phyloP scores from a whole-genome alignment of 1,284 basidiomycete genomes.

The Cutaneotrichosporon cavernicola region DNA sequence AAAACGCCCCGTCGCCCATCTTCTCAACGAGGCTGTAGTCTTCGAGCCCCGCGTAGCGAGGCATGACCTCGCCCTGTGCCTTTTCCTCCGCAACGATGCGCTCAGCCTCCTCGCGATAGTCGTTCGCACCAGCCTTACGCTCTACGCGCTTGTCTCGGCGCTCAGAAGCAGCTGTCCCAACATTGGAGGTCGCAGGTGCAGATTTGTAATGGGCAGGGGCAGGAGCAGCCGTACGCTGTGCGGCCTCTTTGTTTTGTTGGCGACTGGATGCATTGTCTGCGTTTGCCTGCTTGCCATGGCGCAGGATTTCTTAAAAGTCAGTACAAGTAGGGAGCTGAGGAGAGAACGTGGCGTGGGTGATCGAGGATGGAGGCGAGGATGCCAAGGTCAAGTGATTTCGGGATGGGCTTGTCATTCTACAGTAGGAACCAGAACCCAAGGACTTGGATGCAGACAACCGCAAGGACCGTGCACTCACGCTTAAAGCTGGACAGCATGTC shows the following conservation, averaged over 20 bases:
- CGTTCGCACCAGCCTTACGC: constrained; percentile 17
- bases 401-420: not conserved
- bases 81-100: constrained; percentile 76
- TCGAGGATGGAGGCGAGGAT: not conserved
- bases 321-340: not conserved
- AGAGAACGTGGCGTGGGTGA: not conserved
- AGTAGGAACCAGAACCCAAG: not conserved
- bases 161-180: not conserved
- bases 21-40: constrained; percentile 77
- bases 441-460: not conserved
- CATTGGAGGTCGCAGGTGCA: not conserved
- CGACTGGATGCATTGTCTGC: constrained; percentile 44
- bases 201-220: not conserved
- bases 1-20: constrained; percentile 99
- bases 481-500: constrained; percentile 51
- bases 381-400: not conserved
- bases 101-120: constrained; percentile 63
- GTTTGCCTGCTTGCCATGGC: constrained; percentile 63
- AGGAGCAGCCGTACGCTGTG: not conserved
- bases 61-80: constrained; percentile 72
- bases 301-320: constrained; percentile 70
- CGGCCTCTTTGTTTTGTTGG: constrained; percentile 12
- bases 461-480: constrained; percentile 36
- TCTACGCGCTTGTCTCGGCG: not conserved
- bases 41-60: constrained; percentile 78